Base-by-base conservation (phyloP, 192 early-diverging fungal genomes). In the Umbelopsis ramanniana region DNA sequence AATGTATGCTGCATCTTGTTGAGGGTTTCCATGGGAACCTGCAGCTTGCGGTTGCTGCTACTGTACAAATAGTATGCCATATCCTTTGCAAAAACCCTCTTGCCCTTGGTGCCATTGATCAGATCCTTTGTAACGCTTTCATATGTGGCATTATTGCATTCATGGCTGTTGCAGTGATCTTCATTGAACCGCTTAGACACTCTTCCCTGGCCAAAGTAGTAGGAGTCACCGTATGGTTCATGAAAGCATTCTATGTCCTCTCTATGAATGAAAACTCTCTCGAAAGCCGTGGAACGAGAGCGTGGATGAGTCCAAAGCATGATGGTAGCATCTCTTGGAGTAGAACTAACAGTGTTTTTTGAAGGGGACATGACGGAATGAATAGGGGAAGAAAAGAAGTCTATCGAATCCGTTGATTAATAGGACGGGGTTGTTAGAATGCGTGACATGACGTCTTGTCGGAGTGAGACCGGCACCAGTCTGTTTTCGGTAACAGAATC, bases 1-100 rank as follows among this genome's bases (percentile, higher is more conserved):
- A 68, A 68, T 23, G 67, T 68, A 46, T 68, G 67, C 0, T 68
- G 43, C 67, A 68, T 68, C 8, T 68, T 68, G 40, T 2, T 46
- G 29, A 68, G 21, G 3, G 40, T 68, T 0, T 68, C 67, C 26
- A 15, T 22, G 0, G 45, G 45, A 5, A 68, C 43, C 17, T 68
- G 45, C 3, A 47, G 23, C 43, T 68, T 68, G 29, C 57, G 57
- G 4, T 29, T 37, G 14, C 33, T 19, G 43, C 15, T 47, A 26
- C 23, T 45, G 45, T 48, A 46, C 67, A 68, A 33, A 21, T 47
- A 48, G 45, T 68, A 68, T 15, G 67, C 45, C 67, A 68, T 68
- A 33, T 68, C 67, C 43, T 68, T 68, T 48, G 46, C 67, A 48
- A 68, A 68, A 19, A 68, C 45, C 19, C 46, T n/a, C 43, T 68